These are phyloP conservation scores for Talaromyces sp. DNA, from an alignment of 2,329 filamentous ascomycete genomes.

Conservation along the genomic window DNA sequence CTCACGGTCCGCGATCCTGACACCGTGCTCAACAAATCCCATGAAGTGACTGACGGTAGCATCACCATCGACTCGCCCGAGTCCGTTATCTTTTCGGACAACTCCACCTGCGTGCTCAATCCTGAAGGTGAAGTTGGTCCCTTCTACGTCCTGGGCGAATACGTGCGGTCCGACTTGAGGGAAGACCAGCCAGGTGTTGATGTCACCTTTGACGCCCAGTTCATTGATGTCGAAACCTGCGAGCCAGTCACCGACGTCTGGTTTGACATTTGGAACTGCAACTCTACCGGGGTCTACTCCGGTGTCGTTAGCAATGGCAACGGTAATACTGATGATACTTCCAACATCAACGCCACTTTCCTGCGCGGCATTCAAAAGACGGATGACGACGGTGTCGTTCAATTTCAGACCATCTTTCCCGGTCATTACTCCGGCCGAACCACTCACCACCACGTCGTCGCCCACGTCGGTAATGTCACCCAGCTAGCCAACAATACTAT, in stretches of 20 bases:
- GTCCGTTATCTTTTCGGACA: slow-evolving; percentile 26
- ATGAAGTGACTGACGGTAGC: slow-evolving; percentile 32
- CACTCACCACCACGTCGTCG: slow-evolving; percentile 31
- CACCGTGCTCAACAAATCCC: slow-evolving; percentile 34
- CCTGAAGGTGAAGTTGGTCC: slow-evolving; percentile 49
- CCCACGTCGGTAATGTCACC: slow-evolving; percentile 27
- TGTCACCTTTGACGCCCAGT: slow-evolving; percentile 38
- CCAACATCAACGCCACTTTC: slow-evolving; percentile 39
- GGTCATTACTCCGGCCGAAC: slow-evolving; percentile 43
- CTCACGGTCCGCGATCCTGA: slow-evolving; percentile 31
- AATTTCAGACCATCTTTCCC: slow-evolving; percentile 35
- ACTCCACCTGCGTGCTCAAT: slow-evolving; percentile 44
- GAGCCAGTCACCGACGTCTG: slow-evolving; percentile 20
- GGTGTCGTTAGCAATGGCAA: slow-evolving; percentile 28
- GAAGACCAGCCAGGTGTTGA: slow-evolving; percentile 37
- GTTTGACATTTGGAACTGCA: neutral
- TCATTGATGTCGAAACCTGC: slow-evolving; percentile 40
- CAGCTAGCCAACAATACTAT: slow-evolving; percentile 36
- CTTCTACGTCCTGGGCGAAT: slow-evolving; percentile 45
- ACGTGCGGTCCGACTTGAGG: slow-evolving; percentile 35
- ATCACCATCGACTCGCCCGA: slow-evolving; percentile 24
- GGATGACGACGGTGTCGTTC: slow-evolving; percentile 33
- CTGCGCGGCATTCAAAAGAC: slow-evolving; percentile 44
- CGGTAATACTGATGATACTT: slow-evolving; percentile 26
- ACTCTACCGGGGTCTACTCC: slow-evolving; percentile 21